Base-by-base conservation (phyloP, 108 stramenopile genomes). In the Stephanodiscus triporus region DNA sequence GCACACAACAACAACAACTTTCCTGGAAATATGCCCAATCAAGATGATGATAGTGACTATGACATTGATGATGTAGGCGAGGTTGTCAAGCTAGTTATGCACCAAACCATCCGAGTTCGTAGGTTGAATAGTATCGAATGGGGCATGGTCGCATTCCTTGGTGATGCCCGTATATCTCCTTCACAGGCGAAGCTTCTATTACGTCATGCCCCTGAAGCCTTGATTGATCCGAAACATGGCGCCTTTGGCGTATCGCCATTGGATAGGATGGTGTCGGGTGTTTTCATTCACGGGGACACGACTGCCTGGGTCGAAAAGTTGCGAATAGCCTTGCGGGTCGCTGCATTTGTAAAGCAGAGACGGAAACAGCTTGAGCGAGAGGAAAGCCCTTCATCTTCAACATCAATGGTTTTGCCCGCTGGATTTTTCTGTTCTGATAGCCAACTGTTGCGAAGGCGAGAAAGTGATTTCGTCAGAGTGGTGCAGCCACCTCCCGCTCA, bases 61-160 rank as follows among this genome's bases (percentile, higher is more conserved):
- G 65, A 78, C 13, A 64, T 58, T 23, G 66, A 72, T 49, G 78
- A 79, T 63, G 72, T 67, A 19, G 78, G 77, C 0, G 78, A 79
- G 23, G 82, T 79, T 14, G 77, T 83, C 13, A 67, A 68, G 49
- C 55, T 83, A 37, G 72, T 83, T 1, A 79, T 83, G 72, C 66
- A 70, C 19, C 29, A 68, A 40, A 83, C 82, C 17, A 83, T 83
- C 5, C 42, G 37, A 22, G 51, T 73, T 36, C 72, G 82, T 40
- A 47, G 68, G 13, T 63, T 61, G 37, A 73, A 73, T 17, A 78
- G 68, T 19, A 83, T 83, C 17, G 66, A 75, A 17, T 83, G 82
- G 82, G 72, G 78, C 54, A 83, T 83, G 82, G 73, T 83, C 2
- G 82, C 82, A 8, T 79, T 83, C 42, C 59, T 83, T n/a, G 82